Base-by-base conservation (phyloP, 75 land plant species). In the Ceratopteris richardii region DNA sequence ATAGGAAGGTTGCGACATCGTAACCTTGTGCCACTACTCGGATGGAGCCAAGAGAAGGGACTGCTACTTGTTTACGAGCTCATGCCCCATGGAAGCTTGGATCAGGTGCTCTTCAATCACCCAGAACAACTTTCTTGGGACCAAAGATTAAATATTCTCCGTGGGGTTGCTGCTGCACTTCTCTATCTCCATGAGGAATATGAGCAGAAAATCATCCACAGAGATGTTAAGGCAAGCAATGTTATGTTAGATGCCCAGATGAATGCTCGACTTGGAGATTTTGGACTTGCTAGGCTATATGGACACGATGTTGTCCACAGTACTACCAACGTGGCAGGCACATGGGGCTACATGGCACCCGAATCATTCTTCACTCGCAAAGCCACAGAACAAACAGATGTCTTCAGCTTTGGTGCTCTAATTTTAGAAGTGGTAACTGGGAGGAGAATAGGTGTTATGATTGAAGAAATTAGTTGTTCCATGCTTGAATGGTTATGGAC, bases 311-410 rank as follows among this genome's bases (percentile, higher is more conserved):
- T 74, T 55, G 78, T 73, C 60, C 96, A 86, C 0, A 80, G 76
- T 22, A 75, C 90, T 14, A 93, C 98, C 0, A 69, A 81, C 1
- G 76, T 84, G 6, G 98, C 96, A 0, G 98, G 98, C 17, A 93
- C 98, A 0, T 76, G 82, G 87, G 97, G 97, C 7, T 92, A 92
- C 69, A 69, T 92, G 12, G 97, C 97, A 0, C 97, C 97, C 0
- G 97, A 92, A 66, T 82, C 80, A 54, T 73, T 82, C 13, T 85
- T 80, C 58, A 77, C 73, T 4, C 86, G 97, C 25, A 92, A 70
- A 57, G 97, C 97, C 30, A 88, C 86, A 1, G 83, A 82, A 24
- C 88, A 85, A 31, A 92, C 90, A 9, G 97, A 92, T 51, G 90
- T 92, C 12, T 92, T 77, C 72, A 88, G 94, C 71, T 88, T 75